Percentiles rank a stretch among this genome's conserved stretches.
These are phyloP conservation scores for Coemansia sp. DNA, from an alignment of 192 early-diverging fungal species.

Conservation along the genomic window DNA sequence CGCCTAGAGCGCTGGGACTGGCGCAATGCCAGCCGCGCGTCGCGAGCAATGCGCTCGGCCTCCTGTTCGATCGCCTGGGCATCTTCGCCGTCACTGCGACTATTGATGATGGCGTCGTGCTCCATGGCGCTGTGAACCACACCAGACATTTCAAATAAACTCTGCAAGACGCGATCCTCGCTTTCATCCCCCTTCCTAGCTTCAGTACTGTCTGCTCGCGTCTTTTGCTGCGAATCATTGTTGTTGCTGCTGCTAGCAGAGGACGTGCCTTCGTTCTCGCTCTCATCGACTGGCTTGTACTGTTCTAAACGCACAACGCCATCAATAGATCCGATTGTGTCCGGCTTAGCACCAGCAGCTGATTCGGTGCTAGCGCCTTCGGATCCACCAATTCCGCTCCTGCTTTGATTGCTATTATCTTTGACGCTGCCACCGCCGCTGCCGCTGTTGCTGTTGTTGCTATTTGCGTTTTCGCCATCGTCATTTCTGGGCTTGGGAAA, in stretches of 20 bases:
- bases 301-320: constrained; percentile 29
- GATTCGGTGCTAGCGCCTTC: too few species aligned
- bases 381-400: too few species aligned
- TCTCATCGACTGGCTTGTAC: constrained; percentile 11
- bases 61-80: constrained; percentile 68
- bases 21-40: constrained; percentile 73
- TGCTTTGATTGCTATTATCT: too few species aligned
- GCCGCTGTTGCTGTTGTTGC: constrained; percentile 1
- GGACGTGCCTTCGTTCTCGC: neutral
- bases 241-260: neutral
- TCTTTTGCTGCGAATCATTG: neutral
- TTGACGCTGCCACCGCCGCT: neutral
- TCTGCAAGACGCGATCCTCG: constrained; percentile 69
- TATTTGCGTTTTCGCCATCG: constrained; percentile 3
- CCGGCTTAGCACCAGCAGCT: too few species aligned
- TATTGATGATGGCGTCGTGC: constrained; percentile 86
- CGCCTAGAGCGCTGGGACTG: constrained; percentile 64
- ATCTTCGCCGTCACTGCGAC: constrained; percentile 55
- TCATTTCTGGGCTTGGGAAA: constrained; percentile 12
- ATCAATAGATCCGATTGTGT: constrained; percentile 19
- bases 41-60: constrained; percentile 73
- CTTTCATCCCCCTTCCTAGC: too few species aligned
- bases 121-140: constrained; percentile 80
- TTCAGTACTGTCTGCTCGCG: constrained; percentile 20
- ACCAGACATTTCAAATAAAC: constrained; percentile 78